Conservation (phyloP, 768 basidiomycete species). For the Pleurotus tuoliensis region DNA sequence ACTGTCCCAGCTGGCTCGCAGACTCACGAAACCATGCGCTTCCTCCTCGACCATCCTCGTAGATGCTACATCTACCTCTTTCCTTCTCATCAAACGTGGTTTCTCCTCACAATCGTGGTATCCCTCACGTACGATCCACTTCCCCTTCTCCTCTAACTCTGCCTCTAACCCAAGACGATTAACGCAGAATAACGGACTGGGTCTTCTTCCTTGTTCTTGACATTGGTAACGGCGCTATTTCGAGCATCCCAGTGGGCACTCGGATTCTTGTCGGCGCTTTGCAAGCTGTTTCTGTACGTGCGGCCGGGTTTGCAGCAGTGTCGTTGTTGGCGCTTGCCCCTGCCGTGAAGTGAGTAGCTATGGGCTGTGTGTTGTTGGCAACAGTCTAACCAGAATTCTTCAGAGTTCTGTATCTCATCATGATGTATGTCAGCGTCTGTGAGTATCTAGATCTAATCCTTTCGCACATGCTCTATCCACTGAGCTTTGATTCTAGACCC, state of each 20-base stretch:
- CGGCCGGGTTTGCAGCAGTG: slow-evolving; percentile 83
- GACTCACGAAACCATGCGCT: slow-evolving; percentile 75
- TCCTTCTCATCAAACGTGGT: slow-evolving; percentile 93
- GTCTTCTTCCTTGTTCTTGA: slow-evolving; percentile 87
- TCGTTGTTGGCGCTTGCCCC: slow-evolving; percentile 70
- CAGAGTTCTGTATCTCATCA: slow-evolving; percentile 5
- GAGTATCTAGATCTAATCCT: not conserved
- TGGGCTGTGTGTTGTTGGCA: not conserved
- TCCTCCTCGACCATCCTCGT: slow-evolving; percentile 92
- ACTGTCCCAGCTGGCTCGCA: slow-evolving; percentile 55
- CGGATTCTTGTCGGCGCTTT: slow-evolving; percentile 73
- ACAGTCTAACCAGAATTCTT: not conserved
- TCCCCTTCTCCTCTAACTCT: not conserved
- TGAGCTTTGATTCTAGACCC: not conserved
- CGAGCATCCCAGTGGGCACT: slow-evolving; percentile 65
- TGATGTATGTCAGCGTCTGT: slow-evolving; percentile 9
- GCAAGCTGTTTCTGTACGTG: slow-evolving; percentile 78
- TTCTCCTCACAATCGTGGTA: slow-evolving; percentile 68
- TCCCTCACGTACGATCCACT: slow-evolving; percentile 57
- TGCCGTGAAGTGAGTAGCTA: slow-evolving; percentile 69
- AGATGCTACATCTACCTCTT: slow-evolving; percentile 90
- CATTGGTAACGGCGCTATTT: slow-evolving; percentile 70
- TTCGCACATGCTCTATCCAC: not conserved
- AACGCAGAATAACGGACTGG: slow-evolving; percentile 73
- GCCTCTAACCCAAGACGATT: not conserved